Evolutionary conservation across 176 grass and related monocot species (phyloP).

Genomic region (sorghum (Sorghum bicolor)): Sorghum_bicolor_NCBIv3 NC_012871.2:66698501-66699000

Average conservation of each 20-base stretch:
- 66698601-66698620: not conserved
- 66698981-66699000: not conserved
- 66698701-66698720: conserved; percentile 16
- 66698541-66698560: not conserved
- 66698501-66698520: not conserved
- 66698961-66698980: not conserved
- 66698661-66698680: conserved; percentile 5
- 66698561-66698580: conserved; percentile 5
- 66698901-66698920: not conserved
- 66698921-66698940: not conserved
- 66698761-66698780: conserved; percentile 6
- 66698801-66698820: not conserved
- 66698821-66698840: not conserved
- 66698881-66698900: not conserved
- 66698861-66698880: conserved; percentile 4
- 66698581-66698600: not conserved
- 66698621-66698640: conserved; percentile 10
- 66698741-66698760: conserved; percentile 13
- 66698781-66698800: not conserved
- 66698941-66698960: not conserved
- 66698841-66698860: not conserved
- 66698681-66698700: conserved; percentile 7
- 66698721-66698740: not conserved
- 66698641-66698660: conserved; percentile 14
- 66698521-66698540: conserved; percentile 4